Conservation (phyloP, 768 basidiomycete genomes). For the Rhizopogon roseolus region DNA sequence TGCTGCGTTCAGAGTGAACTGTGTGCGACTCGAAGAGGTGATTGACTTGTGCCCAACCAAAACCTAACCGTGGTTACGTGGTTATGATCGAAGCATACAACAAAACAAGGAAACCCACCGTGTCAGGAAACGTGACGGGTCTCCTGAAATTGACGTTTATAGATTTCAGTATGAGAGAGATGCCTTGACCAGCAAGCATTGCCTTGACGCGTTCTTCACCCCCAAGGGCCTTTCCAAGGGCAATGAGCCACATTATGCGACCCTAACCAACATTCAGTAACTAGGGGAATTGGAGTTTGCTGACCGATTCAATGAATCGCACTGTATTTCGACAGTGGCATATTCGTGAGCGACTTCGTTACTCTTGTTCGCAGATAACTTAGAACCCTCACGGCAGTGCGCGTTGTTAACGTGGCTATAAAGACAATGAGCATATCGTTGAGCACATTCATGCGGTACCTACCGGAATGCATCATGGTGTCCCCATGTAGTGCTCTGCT, state of each 20-base stretch:
- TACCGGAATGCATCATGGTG: conserved; percentile 78
- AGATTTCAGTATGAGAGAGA: conserved; percentile 74
- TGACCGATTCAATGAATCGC: conserved; percentile 66
- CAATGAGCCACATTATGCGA: conserved; percentile 63
- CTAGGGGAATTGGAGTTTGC: conserved; percentile 8
- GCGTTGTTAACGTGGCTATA: conserved; percentile 76
- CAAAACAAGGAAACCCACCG: conserved; percentile 36
- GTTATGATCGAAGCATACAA: conserved; percentile 2
- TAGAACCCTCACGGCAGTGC: conserved; percentile 48
- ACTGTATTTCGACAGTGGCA: conserved; percentile 31
- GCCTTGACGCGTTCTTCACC: conserved; percentile 49
- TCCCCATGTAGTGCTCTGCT: conserved; percentile 73
- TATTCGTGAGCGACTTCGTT: background rate
- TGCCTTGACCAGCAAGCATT: conserved; percentile 58
- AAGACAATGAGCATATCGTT: background rate
- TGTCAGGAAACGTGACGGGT: conserved; percentile 75
- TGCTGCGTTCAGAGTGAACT: conserved; percentile 47
- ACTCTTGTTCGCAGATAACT: background rate
- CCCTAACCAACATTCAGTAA: conserved; percentile 33
- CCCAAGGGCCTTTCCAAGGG: conserved; percentile 54
- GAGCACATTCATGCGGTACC: conserved; percentile 17
- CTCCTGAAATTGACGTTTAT: conserved; percentile 62
- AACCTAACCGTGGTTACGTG: conserved; percentile 43
- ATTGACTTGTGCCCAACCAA: conserved; percentile 59
- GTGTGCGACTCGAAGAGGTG: conserved; percentile 30